Conservation (phyloP, 768 basidiomycete genomes). For the Xerocomellus dryophilus region DNA sequence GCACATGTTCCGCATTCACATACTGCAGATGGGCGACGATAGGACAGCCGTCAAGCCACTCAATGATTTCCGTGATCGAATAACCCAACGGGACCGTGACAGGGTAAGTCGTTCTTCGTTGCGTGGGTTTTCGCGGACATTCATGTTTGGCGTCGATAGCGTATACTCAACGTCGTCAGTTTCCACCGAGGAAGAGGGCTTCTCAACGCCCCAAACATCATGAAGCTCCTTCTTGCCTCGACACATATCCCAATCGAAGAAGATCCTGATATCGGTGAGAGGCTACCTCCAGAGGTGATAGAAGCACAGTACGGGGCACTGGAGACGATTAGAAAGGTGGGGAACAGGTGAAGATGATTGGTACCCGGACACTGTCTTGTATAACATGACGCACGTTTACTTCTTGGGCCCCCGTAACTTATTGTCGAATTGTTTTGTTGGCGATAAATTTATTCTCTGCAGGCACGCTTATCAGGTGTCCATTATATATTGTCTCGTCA, state of each 20-base stretch:
- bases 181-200: constrained; percentile 24
- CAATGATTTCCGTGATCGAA: constrained; percentile 20
- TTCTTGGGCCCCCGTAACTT: background rate
- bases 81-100: constrained; percentile 14
- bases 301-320: constrained; percentile 8
- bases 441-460: background rate
- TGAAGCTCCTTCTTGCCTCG: constrained; percentile 22
- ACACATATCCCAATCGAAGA: constrained; percentile 16
- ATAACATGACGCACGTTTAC: background rate
- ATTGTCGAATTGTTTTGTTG: background rate
- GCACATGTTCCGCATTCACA: constrained; percentile 24
- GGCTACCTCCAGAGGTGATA: constrained; percentile 10
- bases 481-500: background rate
- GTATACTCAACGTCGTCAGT: constrained; percentile 22
- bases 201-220: constrained; percentile 17
- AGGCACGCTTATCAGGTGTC: background rate
- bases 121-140: background rate
- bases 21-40: constrained; percentile 25
- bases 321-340: constrained; percentile 14
- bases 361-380: background rate
- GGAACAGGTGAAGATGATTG: background rate
- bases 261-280: constrained; percentile 19
- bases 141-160: constrained; percentile 9
- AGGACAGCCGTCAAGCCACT: constrained; percentile 23
- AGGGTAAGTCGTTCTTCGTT: constrained; percentile 4